A percentile compares a stretch with the other conserved stretches of the same genome.
These are phyloP conservation scores for Trichosporon sp. DNA, from an alignment of 1,284 basidiomycete genomes.

Conservation along the genomic window DNA sequence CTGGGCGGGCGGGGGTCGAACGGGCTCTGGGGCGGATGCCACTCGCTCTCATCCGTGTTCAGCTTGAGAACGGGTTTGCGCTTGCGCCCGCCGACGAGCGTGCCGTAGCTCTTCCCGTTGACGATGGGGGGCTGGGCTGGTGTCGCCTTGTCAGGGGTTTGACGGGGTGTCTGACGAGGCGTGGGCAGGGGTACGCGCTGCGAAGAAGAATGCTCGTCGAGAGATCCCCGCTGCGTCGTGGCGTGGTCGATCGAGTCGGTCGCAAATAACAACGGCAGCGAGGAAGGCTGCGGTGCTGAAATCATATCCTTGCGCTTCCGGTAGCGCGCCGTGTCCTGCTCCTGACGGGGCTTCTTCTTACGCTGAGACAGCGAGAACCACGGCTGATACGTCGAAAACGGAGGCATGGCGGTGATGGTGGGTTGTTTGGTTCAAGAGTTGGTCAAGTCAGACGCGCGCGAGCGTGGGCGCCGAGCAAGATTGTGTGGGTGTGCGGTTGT, in stretches of 20 bases:
- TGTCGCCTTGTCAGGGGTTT: neutral
- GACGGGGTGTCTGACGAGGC: neutral
- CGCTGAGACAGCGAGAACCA: constrained; percentile 11
- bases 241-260: constrained; percentile 1
- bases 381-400: neutral
- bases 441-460: neutral
- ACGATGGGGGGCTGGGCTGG: neutral
- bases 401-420: neutral
- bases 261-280: constrained; percentile 8
- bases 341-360: neutral
- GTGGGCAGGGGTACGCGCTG: neutral
- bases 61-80: neutral
- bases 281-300: constrained; percentile 11
- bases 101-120: constrained; percentile 9
- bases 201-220: neutral
- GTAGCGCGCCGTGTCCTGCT: neutral
- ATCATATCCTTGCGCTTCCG: constrained; percentile 12
- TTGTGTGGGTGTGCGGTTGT: neutral
- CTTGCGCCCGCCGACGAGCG: neutral
- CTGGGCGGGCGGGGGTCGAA: neutral
- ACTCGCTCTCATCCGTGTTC: neutral
- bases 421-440: neutral
- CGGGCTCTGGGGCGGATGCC: constrained; percentile 9
- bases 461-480: neutral
- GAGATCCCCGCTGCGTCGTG: neutral